These are phyloP conservation scores for Verticillium longisporum DNA, from an alignment of 2,329 filamentous ascomycete genomes.

Conservation along the genomic window DNA sequence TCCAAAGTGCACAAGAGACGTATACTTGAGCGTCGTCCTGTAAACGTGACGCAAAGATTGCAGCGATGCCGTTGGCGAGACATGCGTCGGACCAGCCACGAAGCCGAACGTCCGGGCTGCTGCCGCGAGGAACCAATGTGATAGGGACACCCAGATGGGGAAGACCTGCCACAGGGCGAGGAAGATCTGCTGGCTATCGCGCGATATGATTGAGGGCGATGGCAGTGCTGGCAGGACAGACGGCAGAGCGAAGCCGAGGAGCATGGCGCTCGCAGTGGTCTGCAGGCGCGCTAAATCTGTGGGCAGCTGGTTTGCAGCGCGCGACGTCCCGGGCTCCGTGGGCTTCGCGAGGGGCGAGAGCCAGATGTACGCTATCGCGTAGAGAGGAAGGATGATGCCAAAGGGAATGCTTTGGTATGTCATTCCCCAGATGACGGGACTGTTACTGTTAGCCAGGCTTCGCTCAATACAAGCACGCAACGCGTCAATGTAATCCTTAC, in stretches of 20 bases:
- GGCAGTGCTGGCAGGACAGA: slow-evolving; percentile 11
- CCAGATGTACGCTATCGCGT: slow-evolving; percentile 14
- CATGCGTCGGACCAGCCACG: background rate
- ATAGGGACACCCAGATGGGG: slow-evolving; percentile 11
- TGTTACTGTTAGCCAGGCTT: background rate
- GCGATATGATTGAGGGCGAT: slow-evolving; percentile 7
- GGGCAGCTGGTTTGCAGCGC: slow-evolving; percentile 6
- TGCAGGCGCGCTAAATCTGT: slow-evolving; percentile 7
- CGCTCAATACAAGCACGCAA: too few relatives aligned
- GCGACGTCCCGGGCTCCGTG: background rate
- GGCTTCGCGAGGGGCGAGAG: slow-evolving; percentile 12
- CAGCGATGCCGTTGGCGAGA: background rate
- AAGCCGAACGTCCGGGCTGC: background rate
- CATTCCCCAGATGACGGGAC: slow-evolving; percentile 14
- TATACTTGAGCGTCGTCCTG: slow-evolving; percentile 1
- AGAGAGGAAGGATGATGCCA: slow-evolving; percentile 15
- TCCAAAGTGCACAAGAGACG: slow-evolving; percentile 3
- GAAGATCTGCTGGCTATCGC: slow-evolving; percentile 10
- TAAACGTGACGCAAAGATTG: slow-evolving; percentile 6
- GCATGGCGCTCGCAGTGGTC: slow-evolving; percentile 6
- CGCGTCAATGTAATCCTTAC: slow-evolving; percentile 3
- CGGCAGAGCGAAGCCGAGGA: slow-evolving; percentile 13
- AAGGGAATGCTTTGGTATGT: slow-evolving; percentile 15
- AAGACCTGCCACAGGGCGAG: slow-evolving; percentile 16
- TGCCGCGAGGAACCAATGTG: slow-evolving; percentile 6